Conservation (phyloP, 352 stramenopile species). For the Pythium guiyangense region DNA sequence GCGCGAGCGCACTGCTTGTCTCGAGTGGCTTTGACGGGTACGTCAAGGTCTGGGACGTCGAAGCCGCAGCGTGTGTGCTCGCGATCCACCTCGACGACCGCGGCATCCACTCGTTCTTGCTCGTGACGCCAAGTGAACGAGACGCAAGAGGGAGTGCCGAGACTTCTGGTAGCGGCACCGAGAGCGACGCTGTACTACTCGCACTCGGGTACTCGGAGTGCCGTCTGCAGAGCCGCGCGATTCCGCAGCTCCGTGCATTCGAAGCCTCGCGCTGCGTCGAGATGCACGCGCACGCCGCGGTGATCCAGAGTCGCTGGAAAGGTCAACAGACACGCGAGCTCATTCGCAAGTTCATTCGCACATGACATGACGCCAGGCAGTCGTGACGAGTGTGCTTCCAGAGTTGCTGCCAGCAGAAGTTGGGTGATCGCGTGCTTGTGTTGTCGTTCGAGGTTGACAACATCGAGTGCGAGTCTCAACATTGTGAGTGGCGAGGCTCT, state of each 20-base stretch:
- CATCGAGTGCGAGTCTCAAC: too few species aligned
- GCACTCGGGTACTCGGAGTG: slow-evolving; percentile 35
- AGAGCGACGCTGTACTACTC: slow-evolving; percentile 18
- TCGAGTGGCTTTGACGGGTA: slow-evolving; percentile 56
- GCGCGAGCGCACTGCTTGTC: slow-evolving; percentile 28
- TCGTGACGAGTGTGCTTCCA: too few species aligned
- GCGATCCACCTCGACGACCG: slow-evolving; percentile 38
- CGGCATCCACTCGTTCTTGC: slow-evolving; percentile 33
- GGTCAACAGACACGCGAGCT: slow-evolving; percentile 39
- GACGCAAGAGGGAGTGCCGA: background rate
- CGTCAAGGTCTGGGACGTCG: slow-evolving; percentile 58
- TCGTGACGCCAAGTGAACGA: slow-evolving; percentile 12
- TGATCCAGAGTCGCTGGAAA: slow-evolving; percentile 63
- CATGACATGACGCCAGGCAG: too few species aligned
- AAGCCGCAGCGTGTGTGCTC: slow-evolving; percentile 21
- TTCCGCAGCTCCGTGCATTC: slow-evolving; percentile 36
- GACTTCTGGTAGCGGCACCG: background rate
- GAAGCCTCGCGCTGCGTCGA: slow-evolving; percentile 30
- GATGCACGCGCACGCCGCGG: slow-evolving; percentile 25
- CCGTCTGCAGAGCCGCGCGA: slow-evolving; percentile 28
- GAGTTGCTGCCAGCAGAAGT: too few species aligned
- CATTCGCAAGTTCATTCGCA: slow-evolving; percentile 44
- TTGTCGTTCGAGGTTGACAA: too few species aligned
- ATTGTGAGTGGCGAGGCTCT: too few species aligned
- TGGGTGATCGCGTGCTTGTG: too few species aligned